Base-by-base conservation (phyloP, 2,329 filamentous ascomycete genomes). In the Trichoderma koningii region DNA sequence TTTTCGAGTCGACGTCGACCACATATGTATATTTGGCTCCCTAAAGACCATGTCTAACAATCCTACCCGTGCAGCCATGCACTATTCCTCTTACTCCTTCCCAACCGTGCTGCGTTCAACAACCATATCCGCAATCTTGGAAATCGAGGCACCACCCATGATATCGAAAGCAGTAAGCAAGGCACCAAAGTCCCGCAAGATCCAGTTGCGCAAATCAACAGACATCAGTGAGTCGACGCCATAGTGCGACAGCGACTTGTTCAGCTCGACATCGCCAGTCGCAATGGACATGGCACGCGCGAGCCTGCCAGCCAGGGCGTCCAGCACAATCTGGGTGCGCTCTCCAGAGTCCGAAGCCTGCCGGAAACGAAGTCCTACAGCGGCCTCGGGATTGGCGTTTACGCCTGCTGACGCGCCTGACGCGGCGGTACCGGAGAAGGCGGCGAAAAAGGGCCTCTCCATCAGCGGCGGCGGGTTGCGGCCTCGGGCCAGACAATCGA, bases 151-250 rank as follows among this genome's bases (percentile, higher is more conserved):
- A 14, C 66, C 67, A 0, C 68, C 71, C 70, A 79, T 71, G 28
- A 79, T 76, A 14, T 78, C 75, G 66, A 79, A 77, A 7, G 77
- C 73, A 1, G 74, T 68, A 41, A 79, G 65, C 10, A 73, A 72
- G 2, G 74, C 74, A 0, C 72, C 71, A 62, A 76, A 75, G 9
- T 73, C 73, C 50, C 74, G 72, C 15, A 70, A 68, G 5, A 81
- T 68, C 79, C 79, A 81, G 41, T 77, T 78, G 2, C 79, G 69
- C 38, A 82, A 51, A 68, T 82, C 79, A 0, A 82, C 76, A 1
- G 79, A 79, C 30, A 82, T 75, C 0, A 82, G 73, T 1, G 77
- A 72, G 19, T 74, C 73, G 1, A 73, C 63, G 9, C 72, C 71
- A 9, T 72, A 72, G 0, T 65, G 59, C 5, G 68, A 69, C 0